A percentile compares a stretch with the other conserved stretches of the same genome.
Conservation (phyloP, 108 stramenopile species). For the Hondaea fermentalgiana region DNA sequence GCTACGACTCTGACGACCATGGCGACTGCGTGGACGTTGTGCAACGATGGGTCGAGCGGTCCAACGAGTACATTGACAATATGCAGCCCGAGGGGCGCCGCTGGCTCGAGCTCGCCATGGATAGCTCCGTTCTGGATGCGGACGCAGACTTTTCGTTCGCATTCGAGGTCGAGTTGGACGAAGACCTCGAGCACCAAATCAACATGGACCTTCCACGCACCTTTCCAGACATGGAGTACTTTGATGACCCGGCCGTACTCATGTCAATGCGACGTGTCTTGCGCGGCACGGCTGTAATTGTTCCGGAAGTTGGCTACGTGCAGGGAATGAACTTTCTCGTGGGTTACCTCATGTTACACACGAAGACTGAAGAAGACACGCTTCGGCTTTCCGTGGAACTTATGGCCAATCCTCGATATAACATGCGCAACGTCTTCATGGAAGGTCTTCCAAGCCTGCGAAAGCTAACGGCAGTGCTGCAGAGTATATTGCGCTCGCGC, state of each 20-base stretch:
- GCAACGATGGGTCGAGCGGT: background rate
- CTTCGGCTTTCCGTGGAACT: background rate
- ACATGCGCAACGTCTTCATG: background rate
- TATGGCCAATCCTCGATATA: background rate
- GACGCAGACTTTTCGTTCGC: constrained; percentile 1
- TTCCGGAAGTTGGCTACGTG: constrained; percentile 6
- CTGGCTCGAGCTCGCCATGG: background rate
- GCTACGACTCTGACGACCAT: no score
- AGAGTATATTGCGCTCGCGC: background rate
- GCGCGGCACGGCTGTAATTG: background rate
- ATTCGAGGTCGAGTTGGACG: background rate
- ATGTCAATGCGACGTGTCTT: background rate
- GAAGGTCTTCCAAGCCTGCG: background rate
- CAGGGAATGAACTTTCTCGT: constrained; percentile 6
- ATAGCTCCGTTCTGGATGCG: background rate
- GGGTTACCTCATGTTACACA: background rate
- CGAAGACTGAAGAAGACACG: background rate
- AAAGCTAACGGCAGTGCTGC: background rate
- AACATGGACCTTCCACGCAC: background rate
- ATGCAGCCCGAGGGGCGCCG: background rate
- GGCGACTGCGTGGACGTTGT: background rate
- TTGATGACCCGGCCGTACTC: background rate
- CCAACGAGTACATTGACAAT: background rate
- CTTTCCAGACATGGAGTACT: background rate
- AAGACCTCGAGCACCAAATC: background rate